Percentiles rank a stretch among this genome's conserved stretches.
These are phyloP conservation scores for Amaranthus palmeri DNA, from an alignment of 148 eudicot genomes.

Conservation along the genomic window DNA sequence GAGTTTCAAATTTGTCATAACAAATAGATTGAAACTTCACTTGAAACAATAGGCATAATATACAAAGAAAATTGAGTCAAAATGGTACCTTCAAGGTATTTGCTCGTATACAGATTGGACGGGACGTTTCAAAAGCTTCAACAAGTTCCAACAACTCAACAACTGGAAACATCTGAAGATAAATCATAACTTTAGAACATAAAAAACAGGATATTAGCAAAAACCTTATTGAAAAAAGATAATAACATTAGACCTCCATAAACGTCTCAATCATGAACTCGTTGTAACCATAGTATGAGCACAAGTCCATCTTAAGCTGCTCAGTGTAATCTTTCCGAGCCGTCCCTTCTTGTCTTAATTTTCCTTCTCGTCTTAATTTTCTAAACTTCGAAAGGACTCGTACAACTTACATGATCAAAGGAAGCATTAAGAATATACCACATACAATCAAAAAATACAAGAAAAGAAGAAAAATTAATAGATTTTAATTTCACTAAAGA, in stretches of 20 bases:
- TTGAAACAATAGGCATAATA: not conserved
- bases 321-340: constrained; percentile 68
- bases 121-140: constrained; percentile 95
- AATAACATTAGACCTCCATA: constrained; percentile 53
- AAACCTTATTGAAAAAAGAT: not conserved
- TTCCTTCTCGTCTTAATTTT: constrained; percentile 80
- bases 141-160: constrained; percentile 80
- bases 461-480: not conserved
- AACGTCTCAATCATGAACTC: constrained; percentile 71
- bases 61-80: constrained; percentile 3
- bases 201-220: not conserved
- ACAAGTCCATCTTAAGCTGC: constrained; percentile 68
- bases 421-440: not conserved
- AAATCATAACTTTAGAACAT: not conserved
- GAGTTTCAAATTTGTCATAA: not conserved
- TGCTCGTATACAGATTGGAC: constrained; percentile 75
- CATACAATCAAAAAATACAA: not conserved
- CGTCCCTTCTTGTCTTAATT: constrained; percentile 64
- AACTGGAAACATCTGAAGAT: constrained; percentile 69
- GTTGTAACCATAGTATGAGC: constrained; percentile 86
- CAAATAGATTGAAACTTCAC: constrained; percentile 6
- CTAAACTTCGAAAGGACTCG: constrained; percentile 71
- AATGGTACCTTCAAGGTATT: constrained; percentile 76
- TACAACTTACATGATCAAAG: constrained; percentile 41
- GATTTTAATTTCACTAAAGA: not conserved